Evolutionary conservation across 2,329 filamentous ascomycete species (phyloP), one percentile per base, ranked within the genome.

Genomic region (Botrytis porri): DNA sequence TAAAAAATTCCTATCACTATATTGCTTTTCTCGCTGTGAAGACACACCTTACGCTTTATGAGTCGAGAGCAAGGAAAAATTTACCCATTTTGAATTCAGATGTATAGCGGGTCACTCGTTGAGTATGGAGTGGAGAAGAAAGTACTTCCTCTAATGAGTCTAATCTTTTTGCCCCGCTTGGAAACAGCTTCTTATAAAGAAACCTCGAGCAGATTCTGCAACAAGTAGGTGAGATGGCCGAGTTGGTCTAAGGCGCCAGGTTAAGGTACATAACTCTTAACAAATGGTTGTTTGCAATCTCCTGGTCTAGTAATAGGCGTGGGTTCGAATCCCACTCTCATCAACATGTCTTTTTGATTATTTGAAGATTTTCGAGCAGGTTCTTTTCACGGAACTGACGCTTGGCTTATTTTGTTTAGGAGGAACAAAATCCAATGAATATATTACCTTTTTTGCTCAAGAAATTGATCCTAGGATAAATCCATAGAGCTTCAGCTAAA

Each of bases 181-280:
- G 8, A 3, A 18, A 18, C 22, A 10, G 22, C 18, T 32, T 41
- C 0, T 57, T 59, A 57, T 57, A 16, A 4, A 5, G 9, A 32
- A 41, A 8, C 6, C 0, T 29, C 18, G 1, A 1, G 1, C 0
- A 0, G 0, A 1, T 1, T 0, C 0, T 4, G 0, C n/a, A 57
- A 18, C 37, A 10, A 69, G 16, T 9, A 18, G 65, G 65, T 69
- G 48, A 69, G 65, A 69, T 69, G 65, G 64, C 48, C 65, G 48
- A 69, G 65, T 69, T 57, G 65, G 65, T 69, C 65, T 57, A 69
- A 69, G 65, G 65, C 65, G 65, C 65, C 65, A 69, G 65, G 65
- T 69, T 69, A 69, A 69, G 65, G 65, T 69, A 14, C 5, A 25
- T 1, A 43, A 57, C 45, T 39, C 64, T 54, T 54, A 67, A 54